A percentile compares a stretch with the other conserved stretches of the same genome.
These are phyloP conservation scores for Debaryomycetaceae sp. DNA, from an alignment of 1,139 yeast genomes.

Conservation along the genomic window DNA sequence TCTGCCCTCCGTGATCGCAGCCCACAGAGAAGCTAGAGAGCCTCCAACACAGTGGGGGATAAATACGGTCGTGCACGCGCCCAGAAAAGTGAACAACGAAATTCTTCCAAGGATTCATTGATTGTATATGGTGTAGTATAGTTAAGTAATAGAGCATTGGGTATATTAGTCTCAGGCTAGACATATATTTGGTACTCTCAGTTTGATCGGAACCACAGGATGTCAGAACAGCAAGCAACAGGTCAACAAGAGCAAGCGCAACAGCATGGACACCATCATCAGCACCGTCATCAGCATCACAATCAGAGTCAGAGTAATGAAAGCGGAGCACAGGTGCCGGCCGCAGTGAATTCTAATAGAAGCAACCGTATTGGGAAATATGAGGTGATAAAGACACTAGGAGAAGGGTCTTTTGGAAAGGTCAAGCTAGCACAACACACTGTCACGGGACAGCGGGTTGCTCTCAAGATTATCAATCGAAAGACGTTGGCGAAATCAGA, in stretches of 20 bases:
- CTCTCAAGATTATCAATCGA: conserved; percentile 88
- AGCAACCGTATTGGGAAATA: conserved; percentile 78
- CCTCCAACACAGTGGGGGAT: not conserved
- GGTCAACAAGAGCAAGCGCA: conserved; percentile 12
- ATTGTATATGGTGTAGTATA: not conserved
- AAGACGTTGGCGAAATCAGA: conserved; percentile 93
- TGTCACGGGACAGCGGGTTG: conserved; percentile 91
- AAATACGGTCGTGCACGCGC: not conserved
- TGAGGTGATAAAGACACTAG: conserved; percentile 89
- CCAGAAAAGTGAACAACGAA: not conserved
- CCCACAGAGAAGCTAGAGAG: not conserved
- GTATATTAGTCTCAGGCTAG: not conserved
- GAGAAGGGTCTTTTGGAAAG: conserved; percentile 97
- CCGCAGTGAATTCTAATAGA: conserved; percentile 31
- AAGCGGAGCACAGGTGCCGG: conserved; percentile 13
- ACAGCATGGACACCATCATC: conserved; percentile 17
- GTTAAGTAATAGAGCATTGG: not conserved
- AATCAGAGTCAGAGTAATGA: conserved; percentile 4
- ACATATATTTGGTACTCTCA: not conserved
- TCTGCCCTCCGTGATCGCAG: not conserved
- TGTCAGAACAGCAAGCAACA: conserved; percentile 7
- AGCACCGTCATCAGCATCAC: conserved; percentile 12
- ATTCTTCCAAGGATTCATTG: not conserved
- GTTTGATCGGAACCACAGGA: not conserved
- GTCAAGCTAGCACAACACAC: conserved; percentile 93